phyloP scores from a whole-genome alignment of 1,284 basidiomycete genomes.

The Neonothopanus nambi region DNA sequence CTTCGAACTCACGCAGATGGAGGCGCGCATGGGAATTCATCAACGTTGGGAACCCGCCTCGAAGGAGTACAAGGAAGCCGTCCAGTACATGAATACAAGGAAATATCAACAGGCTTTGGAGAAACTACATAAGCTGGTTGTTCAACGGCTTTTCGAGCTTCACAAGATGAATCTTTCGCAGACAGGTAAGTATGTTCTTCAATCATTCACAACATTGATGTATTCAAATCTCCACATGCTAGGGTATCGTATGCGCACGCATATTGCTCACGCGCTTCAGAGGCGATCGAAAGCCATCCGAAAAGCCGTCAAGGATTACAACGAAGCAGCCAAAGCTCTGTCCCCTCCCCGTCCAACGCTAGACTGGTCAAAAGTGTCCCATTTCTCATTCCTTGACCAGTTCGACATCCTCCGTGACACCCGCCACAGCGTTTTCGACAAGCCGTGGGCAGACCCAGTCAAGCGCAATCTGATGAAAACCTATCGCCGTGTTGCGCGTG shows the following conservation, averaged over 20 bases:
- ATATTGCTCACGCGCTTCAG: conserved; percentile 27
- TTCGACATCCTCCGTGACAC: conserved; percentile 35
- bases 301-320: conserved; percentile 27
- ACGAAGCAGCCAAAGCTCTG: conserved; percentile 19
- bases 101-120: conserved; percentile 22
- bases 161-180: conserved; percentile 7
- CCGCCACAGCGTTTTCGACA: conserved; percentile 25
- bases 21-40: conserved; percentile 12
- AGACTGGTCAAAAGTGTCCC: conserved; percentile 27
- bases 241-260: conserved; percentile 30
- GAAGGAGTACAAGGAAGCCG: conserved; percentile 12
- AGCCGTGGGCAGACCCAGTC: conserved; percentile 30
- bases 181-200: neutral
- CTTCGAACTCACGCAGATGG: conserved; percentile 8
- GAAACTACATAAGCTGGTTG: conserved; percentile 23
- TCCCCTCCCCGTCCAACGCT: conserved; percentile 22
- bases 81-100: conserved; percentile 8
- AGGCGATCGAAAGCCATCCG: conserved; percentile 25
- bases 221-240: neutral
- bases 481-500: conserved; percentile 29
- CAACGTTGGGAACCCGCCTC: conserved; percentile 14
- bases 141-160: conserved; percentile 26
- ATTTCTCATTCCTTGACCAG: conserved; percentile 10
- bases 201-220: neutral
- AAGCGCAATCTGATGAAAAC: conserved; percentile 23